A percentile compares a stretch with the other conserved stretches of the same genome.
Conservation (phyloP, 2,329 filamentous ascomycete species). For the Aspergillus novofumigatus region DNA sequence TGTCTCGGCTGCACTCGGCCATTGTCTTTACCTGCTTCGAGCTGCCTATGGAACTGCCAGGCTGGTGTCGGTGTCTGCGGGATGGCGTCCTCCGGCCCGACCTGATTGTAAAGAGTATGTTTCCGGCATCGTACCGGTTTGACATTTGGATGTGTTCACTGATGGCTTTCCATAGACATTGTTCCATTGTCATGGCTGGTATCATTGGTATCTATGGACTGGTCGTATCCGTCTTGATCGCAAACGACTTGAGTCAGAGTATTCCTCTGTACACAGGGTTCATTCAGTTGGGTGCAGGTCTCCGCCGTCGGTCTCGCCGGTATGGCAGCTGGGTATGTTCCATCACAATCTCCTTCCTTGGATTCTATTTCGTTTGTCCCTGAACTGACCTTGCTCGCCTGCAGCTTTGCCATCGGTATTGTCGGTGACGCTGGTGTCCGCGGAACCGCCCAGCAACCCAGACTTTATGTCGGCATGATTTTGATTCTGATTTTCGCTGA, state of each 20-base stretch:
- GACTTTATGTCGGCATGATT: slow-evolving; percentile 94
- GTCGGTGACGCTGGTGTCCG: slow-evolving; percentile 59
- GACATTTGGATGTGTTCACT: slow-evolving; percentile 11
- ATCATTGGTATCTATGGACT: slow-evolving; percentile 99
- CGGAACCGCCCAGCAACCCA: slow-evolving; percentile 49
- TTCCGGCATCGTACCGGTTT: neutral
- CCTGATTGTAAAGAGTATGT: slow-evolving; percentile 97
- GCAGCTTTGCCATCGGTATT: slow-evolving; percentile 76
- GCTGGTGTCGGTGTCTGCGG: slow-evolving; percentile 97
- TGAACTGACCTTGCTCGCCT: slow-evolving; percentile 10
- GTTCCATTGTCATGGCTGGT: slow-evolving; percentile 99
- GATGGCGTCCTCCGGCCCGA: slow-evolving; percentile 97
- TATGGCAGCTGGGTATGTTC: slow-evolving; percentile 64
- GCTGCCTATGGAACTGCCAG: slow-evolving; percentile 97
- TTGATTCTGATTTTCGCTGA: slow-evolving; percentile 99
- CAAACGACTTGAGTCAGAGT: slow-evolving; percentile 69
- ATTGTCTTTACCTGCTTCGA: slow-evolving; percentile 95
- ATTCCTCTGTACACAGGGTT: slow-evolving; percentile 75
- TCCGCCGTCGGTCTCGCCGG: slow-evolving; percentile 74
- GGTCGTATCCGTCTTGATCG: slow-evolving; percentile 82
- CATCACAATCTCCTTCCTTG: neutral
- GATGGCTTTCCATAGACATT: slow-evolving; percentile 63
- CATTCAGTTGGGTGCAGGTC: slow-evolving; percentile 80
- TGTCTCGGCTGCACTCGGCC: slow-evolving; percentile 90
- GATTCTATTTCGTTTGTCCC: neutral